A percentile compares a stretch with the other conserved stretches of the same genome.
Evolutionary conservation across 2,329 filamentous ascomycete genomes (phyloP).

Genomic region (Graphilbum ipis-grandicollis): DNA sequence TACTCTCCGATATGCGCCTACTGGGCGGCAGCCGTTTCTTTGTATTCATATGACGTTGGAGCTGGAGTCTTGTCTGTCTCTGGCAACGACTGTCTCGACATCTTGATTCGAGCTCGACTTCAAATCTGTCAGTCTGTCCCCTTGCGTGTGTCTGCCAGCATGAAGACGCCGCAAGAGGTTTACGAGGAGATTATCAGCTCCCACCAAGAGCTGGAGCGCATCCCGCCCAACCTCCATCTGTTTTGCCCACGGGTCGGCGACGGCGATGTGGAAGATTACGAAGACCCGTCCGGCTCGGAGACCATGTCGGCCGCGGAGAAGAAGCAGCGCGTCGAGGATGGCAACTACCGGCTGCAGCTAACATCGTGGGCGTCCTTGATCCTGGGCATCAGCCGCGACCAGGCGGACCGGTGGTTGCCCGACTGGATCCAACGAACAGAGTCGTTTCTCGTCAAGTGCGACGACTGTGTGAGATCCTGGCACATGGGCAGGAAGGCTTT

Average conservation of each 20-base stretch:
- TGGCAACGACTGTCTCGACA: no score
- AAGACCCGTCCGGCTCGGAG: constrained; percentile 11
- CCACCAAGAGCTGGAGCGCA: constrained; percentile 24
- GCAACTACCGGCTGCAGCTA: constrained; percentile 36
- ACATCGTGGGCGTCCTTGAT: constrained; percentile 53
- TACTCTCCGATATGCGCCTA: no score
- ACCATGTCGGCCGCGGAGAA: constrained; percentile 32
- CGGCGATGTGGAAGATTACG: constrained; percentile 48
- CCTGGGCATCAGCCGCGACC: constrained; percentile 46
- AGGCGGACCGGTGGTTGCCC: constrained; percentile 39
- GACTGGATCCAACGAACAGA: constrained; percentile 42
- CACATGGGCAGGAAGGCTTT: constrained; percentile 50
- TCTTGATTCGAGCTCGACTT: no score
- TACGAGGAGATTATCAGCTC: constrained; percentile 24
- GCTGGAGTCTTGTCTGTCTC: no score
- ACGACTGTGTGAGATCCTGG: constrained; percentile 57
- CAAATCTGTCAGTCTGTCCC: no score
- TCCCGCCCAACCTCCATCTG: constrained; percentile 39
- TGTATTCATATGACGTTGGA: no score
- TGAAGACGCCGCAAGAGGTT: constrained; percentile 16
- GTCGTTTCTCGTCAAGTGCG: constrained; percentile 42
- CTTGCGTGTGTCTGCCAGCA: constrained; percentile 7
- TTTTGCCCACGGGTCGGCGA: constrained; percentile 49
- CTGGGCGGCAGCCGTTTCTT: no score
- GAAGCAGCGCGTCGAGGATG: constrained; percentile 32